Evolutionary conservation across 441 rosid genomes (phyloP).

Genomic region (Corymbia calophylla): DNA sequence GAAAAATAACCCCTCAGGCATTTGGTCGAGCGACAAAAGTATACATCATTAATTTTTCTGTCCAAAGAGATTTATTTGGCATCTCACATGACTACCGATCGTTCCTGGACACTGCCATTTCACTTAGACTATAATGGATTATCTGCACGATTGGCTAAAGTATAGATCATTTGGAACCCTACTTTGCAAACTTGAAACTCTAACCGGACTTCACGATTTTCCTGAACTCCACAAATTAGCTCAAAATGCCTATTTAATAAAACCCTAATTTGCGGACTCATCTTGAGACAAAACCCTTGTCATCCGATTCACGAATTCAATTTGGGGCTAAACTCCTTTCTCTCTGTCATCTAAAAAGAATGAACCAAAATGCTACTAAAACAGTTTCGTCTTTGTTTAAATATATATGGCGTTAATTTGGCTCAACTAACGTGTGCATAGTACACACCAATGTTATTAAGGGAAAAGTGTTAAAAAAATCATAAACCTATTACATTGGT

Average conservation of each 20-base stretch:
- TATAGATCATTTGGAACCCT: not conserved
- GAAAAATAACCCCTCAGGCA: not conserved
- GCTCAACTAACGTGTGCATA: not conserved
- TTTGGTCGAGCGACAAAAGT: not conserved
- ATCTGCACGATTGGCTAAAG: not conserved
- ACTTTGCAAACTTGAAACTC: not conserved
- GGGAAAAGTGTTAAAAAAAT: too few relatives aligned
- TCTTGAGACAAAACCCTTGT: not conserved
- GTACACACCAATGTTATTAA: not conserved
- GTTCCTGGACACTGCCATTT: fast-evolving
- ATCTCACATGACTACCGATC: not conserved
- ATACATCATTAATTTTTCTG: not conserved
- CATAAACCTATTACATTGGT: too few relatives aligned
- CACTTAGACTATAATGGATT: not conserved
- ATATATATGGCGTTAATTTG: not conserved
- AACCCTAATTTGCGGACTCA: not conserved
- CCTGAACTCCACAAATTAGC: not conserved
- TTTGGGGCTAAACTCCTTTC: not conserved
- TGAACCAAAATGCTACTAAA: not conserved
- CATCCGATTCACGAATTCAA: not conserved
- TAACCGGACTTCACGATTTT: not conserved
- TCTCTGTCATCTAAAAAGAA: not conserved
- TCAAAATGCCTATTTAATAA: not conserved
- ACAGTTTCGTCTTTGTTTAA: not conserved
- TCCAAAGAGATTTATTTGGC: not conserved